phyloP scores from a whole-genome alignment of 2,329 filamentous ascomycete genomes.

The Teratosphaeria pseudoeucalypti region DNA sequence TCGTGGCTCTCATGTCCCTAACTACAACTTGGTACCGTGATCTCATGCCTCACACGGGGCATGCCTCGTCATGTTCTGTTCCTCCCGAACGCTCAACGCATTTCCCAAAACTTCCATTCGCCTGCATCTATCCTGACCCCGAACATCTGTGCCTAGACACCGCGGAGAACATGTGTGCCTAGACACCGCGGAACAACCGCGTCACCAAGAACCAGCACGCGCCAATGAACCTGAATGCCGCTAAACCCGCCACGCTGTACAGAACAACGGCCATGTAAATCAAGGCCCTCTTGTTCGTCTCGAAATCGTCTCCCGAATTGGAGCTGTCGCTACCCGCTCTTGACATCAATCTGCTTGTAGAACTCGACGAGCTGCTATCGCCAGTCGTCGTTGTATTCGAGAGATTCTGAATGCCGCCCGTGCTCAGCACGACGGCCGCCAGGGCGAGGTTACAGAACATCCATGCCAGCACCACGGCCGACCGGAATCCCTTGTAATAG shows the following conservation, averaged over 20 bases:
- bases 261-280: conserved; percentile 81
- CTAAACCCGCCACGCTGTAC: conserved; percentile 79
- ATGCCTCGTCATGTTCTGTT: neutral
- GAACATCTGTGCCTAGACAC: conserved; percentile 16
- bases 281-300: conserved; percentile 47
- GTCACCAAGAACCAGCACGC: conserved; percentile 88
- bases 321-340: neutral
- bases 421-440: conserved; percentile 73
- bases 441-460: conserved; percentile 93
- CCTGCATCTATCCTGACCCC: neutral
- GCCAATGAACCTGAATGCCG: conserved; percentile 76
- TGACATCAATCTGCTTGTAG: neutral
- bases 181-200: conserved; percentile 59
- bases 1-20: neutral
- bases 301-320: conserved; percentile 23
- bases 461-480: conserved; percentile 84
- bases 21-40: neutral
- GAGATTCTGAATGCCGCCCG: conserved; percentile 59
- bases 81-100: conserved; percentile 6
- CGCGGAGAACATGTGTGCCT: conserved; percentile 40
- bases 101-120: conserved; percentile 1
- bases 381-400: conserved; percentile 20
- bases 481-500: conserved; percentile 95
- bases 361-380: neutral
- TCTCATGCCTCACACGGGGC: neutral